Evolutionary conservation across 768 basidiomycete species (phyloP), one percentile per base, ranked within the genome.

Genomic region (Pulveroboletus ravenelii): DNA sequence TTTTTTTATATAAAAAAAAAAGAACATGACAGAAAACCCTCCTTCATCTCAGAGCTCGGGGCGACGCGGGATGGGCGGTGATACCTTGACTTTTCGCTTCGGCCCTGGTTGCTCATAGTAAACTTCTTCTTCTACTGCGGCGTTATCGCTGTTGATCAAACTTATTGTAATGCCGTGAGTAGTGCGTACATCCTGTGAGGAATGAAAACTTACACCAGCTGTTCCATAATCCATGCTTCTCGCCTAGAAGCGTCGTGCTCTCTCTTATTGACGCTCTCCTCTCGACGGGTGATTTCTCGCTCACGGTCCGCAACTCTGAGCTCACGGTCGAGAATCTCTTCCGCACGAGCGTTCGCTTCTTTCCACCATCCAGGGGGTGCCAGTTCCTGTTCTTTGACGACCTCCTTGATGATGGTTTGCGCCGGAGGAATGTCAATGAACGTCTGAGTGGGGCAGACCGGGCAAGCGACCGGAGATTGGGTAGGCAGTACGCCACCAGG

Each of bases 1-100:
- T 60, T 59, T 62, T 60, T 34, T 59, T 59, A n/a, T n/a, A n/a
- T n/a, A n/a, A 65, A 60, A 36, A 59, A 65, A 60, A 36, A 59
- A 62, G 61, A 58, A 62, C 25, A 14, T 68, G 71, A 74, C 52
- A 54, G 51, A 70, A 71, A 66, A 69, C 68, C 81, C 89, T 81
- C 87, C 89, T 86, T 90, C 89, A 88, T 89, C 89, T 89, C 85
- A 90, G 79, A 89, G 84, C 85, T 89, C 87, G 74, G 87, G 85
- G 79, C 85, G 88, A 80, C 87, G 87, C 76, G 81, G 81, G 75
- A 63, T 53, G 75, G 85, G 81, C 74, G 85, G 81, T 71, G 87
- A 80, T 91, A 91, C 89, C 89, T 91, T 91, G 82, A 81, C 74
- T 84, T 84, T 89, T 72, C 86, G 83, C 73, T 84, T 85, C 51